Conservation (phyloP, 495 filamentous ascomycete species). For the Penicillium mononematosum region DNA sequence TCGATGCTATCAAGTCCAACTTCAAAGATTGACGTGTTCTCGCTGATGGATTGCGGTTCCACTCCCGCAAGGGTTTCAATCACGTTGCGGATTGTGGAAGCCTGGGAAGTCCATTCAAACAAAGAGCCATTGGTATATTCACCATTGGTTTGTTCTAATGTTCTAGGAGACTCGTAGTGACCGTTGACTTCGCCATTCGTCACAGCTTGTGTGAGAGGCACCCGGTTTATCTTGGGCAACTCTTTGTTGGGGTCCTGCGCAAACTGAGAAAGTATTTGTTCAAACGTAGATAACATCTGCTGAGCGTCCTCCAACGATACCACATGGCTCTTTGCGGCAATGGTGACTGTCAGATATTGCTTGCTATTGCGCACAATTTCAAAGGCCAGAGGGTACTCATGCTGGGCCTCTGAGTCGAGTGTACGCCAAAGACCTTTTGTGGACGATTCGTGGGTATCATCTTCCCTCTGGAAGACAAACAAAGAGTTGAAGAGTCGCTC, state of each 20-base stretch:
- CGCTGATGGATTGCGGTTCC: constrained; percentile 47
- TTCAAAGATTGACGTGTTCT: constrained; percentile 68
- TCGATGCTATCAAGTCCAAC: constrained; percentile 88
- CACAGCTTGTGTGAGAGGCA: neutral
- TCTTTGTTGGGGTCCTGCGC: constrained; percentile 19
- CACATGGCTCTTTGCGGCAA: constrained; percentile 46
- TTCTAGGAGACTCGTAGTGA: neutral
- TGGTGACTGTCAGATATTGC: constrained; percentile 47
- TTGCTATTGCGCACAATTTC: constrained; percentile 58
- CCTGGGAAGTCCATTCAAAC: constrained; percentile 56
- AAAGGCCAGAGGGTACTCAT: constrained; percentile 69
- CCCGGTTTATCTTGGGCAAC: constrained; percentile 19
- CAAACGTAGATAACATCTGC: constrained; percentile 27
- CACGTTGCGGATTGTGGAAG: constrained; percentile 52
- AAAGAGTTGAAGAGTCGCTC: constrained; percentile 45
- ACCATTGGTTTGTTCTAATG: neutral
- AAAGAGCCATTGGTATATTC: neutral
- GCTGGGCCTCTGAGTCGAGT: constrained; percentile 53
- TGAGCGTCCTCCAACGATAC: constrained; percentile 20
- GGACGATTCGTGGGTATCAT: constrained; percentile 16
- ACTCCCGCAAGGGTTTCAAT: constrained; percentile 60
- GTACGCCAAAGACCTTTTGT: constrained; percentile 53
- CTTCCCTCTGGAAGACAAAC: constrained; percentile 63
- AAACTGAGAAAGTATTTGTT: constrained; percentile 26
- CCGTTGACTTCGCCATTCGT: constrained; percentile 8